Conservation (phyloP, 345 rosid species). For the Iberis pinnata region DNA sequence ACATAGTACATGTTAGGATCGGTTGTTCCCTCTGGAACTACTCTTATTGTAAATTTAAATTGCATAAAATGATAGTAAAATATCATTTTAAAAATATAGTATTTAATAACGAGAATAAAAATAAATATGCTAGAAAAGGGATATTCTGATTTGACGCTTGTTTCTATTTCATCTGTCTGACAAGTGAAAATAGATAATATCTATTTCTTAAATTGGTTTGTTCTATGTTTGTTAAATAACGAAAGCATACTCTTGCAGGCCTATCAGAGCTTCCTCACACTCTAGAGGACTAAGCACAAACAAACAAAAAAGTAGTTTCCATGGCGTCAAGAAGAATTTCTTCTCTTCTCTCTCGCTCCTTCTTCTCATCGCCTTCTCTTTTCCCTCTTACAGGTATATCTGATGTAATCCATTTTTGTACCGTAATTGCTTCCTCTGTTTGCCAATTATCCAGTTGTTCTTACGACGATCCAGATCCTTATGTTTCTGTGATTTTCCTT, state of each 20-base stretch:
- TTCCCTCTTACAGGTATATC: background rate
- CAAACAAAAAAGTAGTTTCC: background rate
- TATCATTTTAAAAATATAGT: too few species aligned
- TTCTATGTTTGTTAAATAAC: conserved; percentile 3
- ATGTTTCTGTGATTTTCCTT: too few species aligned
- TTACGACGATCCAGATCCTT: too few species aligned
- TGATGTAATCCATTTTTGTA: conserved; percentile 8
- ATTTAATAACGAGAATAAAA: too few species aligned
- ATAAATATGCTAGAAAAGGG: too few species aligned
- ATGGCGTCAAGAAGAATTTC: conserved; percentile 55
- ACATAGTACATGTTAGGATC: too few species aligned
- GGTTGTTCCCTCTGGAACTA: too few species aligned
- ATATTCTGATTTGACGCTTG: too few species aligned
- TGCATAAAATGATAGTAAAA: too few species aligned
- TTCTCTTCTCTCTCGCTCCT: conserved; percentile 48
- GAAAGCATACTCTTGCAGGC: background rate
- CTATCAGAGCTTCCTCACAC: background rate
- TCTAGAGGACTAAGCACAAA: background rate
- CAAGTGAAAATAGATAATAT: background rate
- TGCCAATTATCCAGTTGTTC: too few species aligned
- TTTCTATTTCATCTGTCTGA: background rate
- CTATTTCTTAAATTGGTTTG: background rate
- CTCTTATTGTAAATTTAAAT: too few species aligned
- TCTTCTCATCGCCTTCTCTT: conserved; percentile 32
- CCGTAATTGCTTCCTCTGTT: too few species aligned